phyloP scores from a whole-genome alignment of 306 rosid genomes.

The Malus orientalis region DNA sequence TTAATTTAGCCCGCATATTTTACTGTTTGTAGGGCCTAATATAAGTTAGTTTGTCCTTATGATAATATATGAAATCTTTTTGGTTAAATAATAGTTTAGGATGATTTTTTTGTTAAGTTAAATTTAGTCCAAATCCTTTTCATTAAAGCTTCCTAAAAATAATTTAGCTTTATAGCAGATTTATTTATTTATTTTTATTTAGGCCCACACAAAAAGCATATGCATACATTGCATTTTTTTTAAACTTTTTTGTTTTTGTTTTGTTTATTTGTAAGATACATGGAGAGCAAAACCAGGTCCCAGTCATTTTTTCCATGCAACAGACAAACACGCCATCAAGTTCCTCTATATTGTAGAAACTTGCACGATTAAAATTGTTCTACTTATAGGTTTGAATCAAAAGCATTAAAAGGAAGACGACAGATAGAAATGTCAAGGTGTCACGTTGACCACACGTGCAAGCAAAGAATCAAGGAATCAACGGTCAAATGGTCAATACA shows the following conservation, averaged over 20 bases:
- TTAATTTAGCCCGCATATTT: too few species aligned
- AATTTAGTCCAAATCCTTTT: too few species aligned
- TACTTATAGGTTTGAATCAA: not conserved
- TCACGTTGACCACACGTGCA: slow-evolving; percentile 27
- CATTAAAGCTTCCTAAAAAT: too few species aligned
- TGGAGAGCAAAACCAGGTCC: not conserved
- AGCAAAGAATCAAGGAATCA: slow-evolving; percentile 2
- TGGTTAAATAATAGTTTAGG: too few species aligned
- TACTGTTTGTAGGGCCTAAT: too few species aligned
- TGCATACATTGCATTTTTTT: not conserved
- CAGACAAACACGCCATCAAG: not conserved
- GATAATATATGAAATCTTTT: too few species aligned
- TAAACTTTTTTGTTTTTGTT: too few species aligned
- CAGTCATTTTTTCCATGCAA: not conserved
- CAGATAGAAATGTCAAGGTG: not conserved
- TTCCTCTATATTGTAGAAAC: not conserved
- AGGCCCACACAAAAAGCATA: too few species aligned
- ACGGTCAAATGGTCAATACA: slow-evolving; percentile 6
- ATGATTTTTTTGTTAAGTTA: too few species aligned
- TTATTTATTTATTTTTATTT: too few species aligned
- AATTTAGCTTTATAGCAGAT: too few species aligned
- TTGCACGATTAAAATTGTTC: slow-evolving; percentile 21
- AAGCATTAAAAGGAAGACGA: not conserved
- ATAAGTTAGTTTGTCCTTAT: too few species aligned
- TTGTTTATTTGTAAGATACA: not conserved